Evolutionary conservation across 1,284 basidiomycete genomes (phyloP), one percentile per base, ranked within the genome.

Genomic region (Wallemia ichthyophaga): DNA sequence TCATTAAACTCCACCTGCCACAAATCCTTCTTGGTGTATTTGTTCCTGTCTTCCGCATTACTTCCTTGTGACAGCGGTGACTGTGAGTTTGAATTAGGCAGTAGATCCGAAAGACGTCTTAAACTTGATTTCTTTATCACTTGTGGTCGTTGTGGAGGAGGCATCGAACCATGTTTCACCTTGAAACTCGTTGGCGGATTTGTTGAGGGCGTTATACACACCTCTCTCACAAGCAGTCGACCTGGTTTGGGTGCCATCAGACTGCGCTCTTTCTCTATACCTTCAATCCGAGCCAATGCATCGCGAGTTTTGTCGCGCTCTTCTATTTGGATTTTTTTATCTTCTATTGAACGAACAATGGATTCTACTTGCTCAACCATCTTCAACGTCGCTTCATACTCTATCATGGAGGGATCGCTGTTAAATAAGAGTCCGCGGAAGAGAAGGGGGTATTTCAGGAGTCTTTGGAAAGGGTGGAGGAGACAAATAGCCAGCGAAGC

Each of bases 351-450:
- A 57, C 91, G 78, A 53, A 98, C 89, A 64, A 96, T 91, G 15
- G 78, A 79, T 71, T 98, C 91, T 17, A 98, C 86, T 68, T 95
- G 89, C 25, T 89, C 86, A 0, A 95, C 89, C 86, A 96, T 92
- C 66, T 83, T 81, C 48, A 95, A 73, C 2, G 89, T 94, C 65
- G 82, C 85, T 68, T 98, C 92, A 67, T 95, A 98, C 71, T 98
- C 92, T 67, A 83, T 88, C 1, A 89, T 89, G 63, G 87, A 91
- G 0, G 92, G 88, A 66, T 96, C 92, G 9, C 92, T 94, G 69
- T 92, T 85, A 71, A 82, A 92, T 57, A 92, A 77, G n/a, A 95
- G 75, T 69, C 95, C 95, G 71, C 96, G 91, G 72, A 96, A 95
- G 48, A 98, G 78, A 19, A 98, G 76, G 1, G 92, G 92, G 68